Conservation (phyloP, 2,329 filamentous ascomycete genomes). For the Scortechinia acanthostroma region DNA sequence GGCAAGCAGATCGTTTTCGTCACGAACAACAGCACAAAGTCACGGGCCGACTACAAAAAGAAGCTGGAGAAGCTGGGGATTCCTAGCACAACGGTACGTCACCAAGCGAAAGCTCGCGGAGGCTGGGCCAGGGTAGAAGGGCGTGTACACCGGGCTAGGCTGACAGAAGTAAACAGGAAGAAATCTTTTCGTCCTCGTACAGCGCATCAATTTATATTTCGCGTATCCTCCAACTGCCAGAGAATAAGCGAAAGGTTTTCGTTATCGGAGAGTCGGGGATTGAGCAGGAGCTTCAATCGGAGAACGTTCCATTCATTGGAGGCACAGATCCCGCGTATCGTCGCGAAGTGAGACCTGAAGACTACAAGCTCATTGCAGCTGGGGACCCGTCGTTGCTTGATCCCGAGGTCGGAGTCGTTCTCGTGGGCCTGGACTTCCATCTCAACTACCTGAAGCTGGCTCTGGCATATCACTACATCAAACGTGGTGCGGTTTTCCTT, state of each 20-base stretch:
- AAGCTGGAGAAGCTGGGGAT: constrained; percentile 81
- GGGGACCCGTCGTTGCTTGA: constrained; percentile 60
- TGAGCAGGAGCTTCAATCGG: constrained; percentile 76
- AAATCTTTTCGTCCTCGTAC: constrained; percentile 94
- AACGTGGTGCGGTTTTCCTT: constrained; percentile 74
- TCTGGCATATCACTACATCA: constrained; percentile 78
- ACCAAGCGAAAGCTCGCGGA: no score
- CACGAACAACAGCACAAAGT: constrained; percentile 98
- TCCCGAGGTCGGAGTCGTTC: constrained; percentile 80
- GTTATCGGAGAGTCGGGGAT: constrained; percentile 87
- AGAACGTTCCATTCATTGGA: constrained; percentile 74
- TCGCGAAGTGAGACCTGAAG: constrained; percentile 71
- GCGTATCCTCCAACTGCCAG: constrained; percentile 74
- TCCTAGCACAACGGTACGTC: constrained; percentile 55
- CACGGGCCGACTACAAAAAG: constrained; percentile 82
- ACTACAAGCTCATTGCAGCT: constrained; percentile 74
- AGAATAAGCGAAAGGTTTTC: constrained; percentile 84
- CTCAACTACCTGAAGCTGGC: constrained; percentile 90
- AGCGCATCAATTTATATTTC: constrained; percentile 92
- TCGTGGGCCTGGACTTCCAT: constrained; percentile 87
- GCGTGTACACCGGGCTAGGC: no score
- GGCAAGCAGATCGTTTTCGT: constrained; percentile 93
- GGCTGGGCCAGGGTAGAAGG: no score
- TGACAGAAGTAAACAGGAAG: constrained; percentile 49
- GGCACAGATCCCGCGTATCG: constrained; percentile 76